These are phyloP conservation scores for Musa beccarii DNA, from an alignment of 176 grass and related monocot genomes.

Conservation along the genomic window DNA sequence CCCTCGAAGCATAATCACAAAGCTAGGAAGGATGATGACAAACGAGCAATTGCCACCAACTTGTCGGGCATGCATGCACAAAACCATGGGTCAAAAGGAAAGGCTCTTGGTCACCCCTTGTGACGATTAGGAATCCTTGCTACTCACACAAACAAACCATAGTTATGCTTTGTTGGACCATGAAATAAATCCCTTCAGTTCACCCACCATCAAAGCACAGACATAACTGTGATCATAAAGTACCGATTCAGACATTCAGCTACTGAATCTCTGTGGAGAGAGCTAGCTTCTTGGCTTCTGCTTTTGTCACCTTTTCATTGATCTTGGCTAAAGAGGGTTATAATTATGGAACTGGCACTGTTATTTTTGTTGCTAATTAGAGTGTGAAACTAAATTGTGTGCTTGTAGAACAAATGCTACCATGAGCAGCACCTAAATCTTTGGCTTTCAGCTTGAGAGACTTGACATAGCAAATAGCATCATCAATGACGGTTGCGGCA, in stretches of 20 bases:
- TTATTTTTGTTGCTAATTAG: too few relatives aligned
- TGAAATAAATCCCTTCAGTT: not conserved
- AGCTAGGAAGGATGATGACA: not conserved
- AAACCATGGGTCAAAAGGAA: conserved; percentile 4
- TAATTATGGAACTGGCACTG: too few relatives aligned
- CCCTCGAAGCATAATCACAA: not conserved
- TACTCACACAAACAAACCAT: not conserved
- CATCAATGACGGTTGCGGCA: too few relatives aligned
- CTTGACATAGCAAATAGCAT: too few relatives aligned
- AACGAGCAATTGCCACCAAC: not conserved
- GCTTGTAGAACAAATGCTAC: too few relatives aligned
- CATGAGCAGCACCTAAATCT: too few relatives aligned
- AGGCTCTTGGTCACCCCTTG: not conserved
- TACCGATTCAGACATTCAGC: conserved; percentile 2
- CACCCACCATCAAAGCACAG: not conserved
- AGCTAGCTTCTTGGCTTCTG: not conserved
- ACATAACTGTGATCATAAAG: not conserved
- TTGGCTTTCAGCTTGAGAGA: too few relatives aligned
- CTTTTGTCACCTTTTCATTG: not conserved
- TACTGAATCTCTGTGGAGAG: conserved; percentile 5
- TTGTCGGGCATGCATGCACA: not conserved
- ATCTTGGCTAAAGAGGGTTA: too few relatives aligned
- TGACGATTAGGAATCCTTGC: not conserved
- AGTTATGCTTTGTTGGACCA: conserved; percentile 6
- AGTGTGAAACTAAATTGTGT: too few relatives aligned